phyloP scores from a whole-genome alignment of 2,329 filamentous ascomycete species.

The Dothidotthia symphoricarpi region DNA sequence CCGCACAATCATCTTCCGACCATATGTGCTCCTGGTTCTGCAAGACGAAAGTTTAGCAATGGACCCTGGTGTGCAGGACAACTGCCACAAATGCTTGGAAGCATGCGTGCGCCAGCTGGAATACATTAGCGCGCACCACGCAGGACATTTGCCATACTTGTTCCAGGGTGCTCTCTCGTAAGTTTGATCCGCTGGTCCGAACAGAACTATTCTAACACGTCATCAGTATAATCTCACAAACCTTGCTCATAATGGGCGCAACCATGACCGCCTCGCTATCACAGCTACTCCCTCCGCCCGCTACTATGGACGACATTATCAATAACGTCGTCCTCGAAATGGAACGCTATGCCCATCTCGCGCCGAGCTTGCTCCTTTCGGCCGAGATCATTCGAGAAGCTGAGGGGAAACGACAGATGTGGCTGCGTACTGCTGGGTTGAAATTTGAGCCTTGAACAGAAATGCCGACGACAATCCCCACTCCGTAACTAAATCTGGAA shows the following conservation, averaged over 20 bases:
- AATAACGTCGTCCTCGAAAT: conserved; percentile 74
- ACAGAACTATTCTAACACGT: conserved; percentile 10
- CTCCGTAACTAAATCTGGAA: too few relatives aligned
- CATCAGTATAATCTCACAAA: conserved; percentile 75
- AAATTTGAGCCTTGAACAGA: conserved; percentile 37
- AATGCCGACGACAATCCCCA: not conserved
- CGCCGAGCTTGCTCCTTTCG: conserved; percentile 72
- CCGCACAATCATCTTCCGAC: conserved; percentile 80
- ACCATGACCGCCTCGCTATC: conserved; percentile 75
- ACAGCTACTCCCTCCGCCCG: conserved; percentile 58
- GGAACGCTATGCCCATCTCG: conserved; percentile 69
- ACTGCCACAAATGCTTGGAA: conserved; percentile 78
- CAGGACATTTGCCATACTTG: conserved; percentile 79
- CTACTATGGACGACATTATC: conserved; percentile 70
- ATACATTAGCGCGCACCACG: conserved; percentile 74
- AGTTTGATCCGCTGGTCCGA: conserved; percentile 10
- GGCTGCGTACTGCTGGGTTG: conserved; percentile 46
- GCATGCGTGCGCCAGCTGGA: conserved; percentile 77
- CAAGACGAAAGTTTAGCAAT: conserved; percentile 72
- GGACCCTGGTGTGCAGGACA: conserved; percentile 71
- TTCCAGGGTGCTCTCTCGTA: conserved; percentile 73
- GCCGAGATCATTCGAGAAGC: conserved; percentile 80
- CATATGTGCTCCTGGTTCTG: conserved; percentile 76
- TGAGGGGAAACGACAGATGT: conserved; percentile 65
- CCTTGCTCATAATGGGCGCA: conserved; percentile 78